Conservation (phyloP, 2,329 filamentous ascomycete genomes). For the Phyllosticta paracitricarpa region DNA sequence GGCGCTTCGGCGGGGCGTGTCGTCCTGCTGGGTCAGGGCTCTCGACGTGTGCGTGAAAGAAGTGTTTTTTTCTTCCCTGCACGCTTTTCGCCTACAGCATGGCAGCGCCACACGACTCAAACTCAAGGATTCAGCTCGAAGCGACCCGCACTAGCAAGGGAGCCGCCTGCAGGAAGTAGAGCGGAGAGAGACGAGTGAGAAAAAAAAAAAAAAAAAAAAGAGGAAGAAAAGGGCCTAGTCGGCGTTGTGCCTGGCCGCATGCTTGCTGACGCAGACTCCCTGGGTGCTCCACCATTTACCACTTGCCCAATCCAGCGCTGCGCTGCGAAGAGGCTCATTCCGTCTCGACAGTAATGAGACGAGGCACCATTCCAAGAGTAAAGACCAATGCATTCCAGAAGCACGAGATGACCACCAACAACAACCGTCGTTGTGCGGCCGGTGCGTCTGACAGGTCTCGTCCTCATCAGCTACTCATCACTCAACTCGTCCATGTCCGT, state of each 20-base stretch:
- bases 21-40: background rate
- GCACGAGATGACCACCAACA: slow-evolving; percentile 1
- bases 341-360: background rate
- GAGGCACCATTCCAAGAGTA: slow-evolving; percentile 1
- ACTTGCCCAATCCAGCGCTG: background rate
- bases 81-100: slow-evolving; percentile 4
- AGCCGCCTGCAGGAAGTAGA: background rate
- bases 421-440: background rate
- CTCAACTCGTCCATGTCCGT: background rate
- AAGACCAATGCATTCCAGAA: background rate
- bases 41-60: background rate
- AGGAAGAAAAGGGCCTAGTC: too few species aligned
- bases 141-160: background rate
- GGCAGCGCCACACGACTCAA: background rate
- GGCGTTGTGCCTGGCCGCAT: background rate
- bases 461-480: background rate
- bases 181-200: background rate
- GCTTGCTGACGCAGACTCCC: background rate
- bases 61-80: background rate
- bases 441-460: slow-evolving; percentile 4
- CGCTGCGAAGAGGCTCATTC: background rate
- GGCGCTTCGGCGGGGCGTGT: slow-evolving; percentile 6
- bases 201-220: background rate
- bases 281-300: background rate
- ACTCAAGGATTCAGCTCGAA: background rate